Evolutionary conservation across 2,329 filamentous ascomycete genomes (phyloP), one percentile per base, ranked within the genome.

Genomic region (Botrytis hyacinthi): DNA sequence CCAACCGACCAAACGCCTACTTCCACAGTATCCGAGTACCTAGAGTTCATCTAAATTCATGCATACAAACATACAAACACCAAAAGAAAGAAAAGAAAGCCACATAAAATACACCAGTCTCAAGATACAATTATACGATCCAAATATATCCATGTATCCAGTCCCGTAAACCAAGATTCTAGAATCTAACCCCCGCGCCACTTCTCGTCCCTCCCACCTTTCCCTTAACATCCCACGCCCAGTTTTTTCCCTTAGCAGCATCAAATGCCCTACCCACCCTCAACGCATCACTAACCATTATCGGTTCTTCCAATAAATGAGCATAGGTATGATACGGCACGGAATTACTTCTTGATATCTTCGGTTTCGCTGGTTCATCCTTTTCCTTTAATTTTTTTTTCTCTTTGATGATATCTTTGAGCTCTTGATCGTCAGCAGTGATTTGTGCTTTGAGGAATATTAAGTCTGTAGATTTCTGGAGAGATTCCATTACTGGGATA

Each of bases 361-460:
- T 74, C 18, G 20, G 46, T 37, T 74, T 89, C 79, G 86, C 86
- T 74, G 85, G 85, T 10, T 89, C 87, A 42, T 88, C 44, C 20
- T 7, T 73, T 63, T 75, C 76, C 0, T 51, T 42, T 20, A 71
- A 18, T 72, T 78, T 77, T 14, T 76, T 75, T 42, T 80, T 78
- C 1, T 90, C 87, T 75, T 88, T 92, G 77, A 97, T 82, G 59
- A 97, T 90, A 0, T 92, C 87, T 20, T 86, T 86, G 2, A 98
- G 84, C 80, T 98, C 95, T 42, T 88, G 83, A 60, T 97, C 93
- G 71, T 90, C 86, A 48, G 86, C 88, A 9, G 90, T 89, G 77
- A 98, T 96, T 82, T 99, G 96, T 0, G 96, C 95, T 78, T 89
- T 91, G 69, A 98, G 87, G 80, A 96, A 96, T 14, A 86, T 83